Evolutionary conservation across 2,329 filamentous ascomycete species (phyloP).

Genomic region (Stagonosporopsis tanaceti): DNA sequence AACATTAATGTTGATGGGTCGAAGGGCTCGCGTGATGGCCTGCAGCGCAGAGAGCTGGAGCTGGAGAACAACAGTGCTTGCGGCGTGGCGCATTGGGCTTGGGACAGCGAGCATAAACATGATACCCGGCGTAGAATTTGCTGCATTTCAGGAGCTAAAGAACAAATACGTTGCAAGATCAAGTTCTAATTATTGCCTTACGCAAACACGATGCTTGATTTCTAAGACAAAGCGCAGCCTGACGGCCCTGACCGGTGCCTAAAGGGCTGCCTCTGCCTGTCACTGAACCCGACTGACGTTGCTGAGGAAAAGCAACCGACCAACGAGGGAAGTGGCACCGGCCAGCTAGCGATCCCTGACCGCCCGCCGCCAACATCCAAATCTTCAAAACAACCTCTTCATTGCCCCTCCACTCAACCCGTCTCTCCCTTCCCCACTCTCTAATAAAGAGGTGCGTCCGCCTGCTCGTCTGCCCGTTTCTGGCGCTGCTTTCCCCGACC

Average conservation of each 20-base stretch:
- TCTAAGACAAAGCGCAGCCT: conserved; percentile 27
- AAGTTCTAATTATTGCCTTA: background rate
- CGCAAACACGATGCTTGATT: conserved; percentile 18
- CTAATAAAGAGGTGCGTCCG: conserved; percentile 40
- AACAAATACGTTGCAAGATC: background rate
- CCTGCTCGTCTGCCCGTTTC: conserved; percentile 26
- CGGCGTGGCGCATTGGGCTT: conserved; percentile 48
- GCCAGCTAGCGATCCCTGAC: conserved; percentile 18
- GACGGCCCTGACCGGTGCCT: conserved; percentile 31
- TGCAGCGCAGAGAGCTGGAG: conserved; percentile 8
- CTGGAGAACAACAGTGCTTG: conserved; percentile 31
- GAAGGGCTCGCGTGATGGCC: conserved; percentile 6
- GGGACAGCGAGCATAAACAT: conserved; percentile 38
- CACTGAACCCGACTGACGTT: conserved; percentile 19
- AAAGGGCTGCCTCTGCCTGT: conserved; percentile 31
- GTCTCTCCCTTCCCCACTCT: conserved; percentile 40
- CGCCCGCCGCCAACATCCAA: conserved; percentile 23
- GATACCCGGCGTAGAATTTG: conserved; percentile 45
- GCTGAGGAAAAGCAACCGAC: conserved; percentile 10
- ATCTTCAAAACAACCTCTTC: conserved; percentile 27
- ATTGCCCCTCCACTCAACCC: conserved; percentile 37
- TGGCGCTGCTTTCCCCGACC: conserved; percentile 21
- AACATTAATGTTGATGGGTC: conserved; percentile 7
- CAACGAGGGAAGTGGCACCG: conserved; percentile 18
- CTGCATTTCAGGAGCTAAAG: conserved; percentile 8